Conservation (phyloP, 2,329 filamentous ascomycete species). For the Endocalyx cinctus region DNA sequence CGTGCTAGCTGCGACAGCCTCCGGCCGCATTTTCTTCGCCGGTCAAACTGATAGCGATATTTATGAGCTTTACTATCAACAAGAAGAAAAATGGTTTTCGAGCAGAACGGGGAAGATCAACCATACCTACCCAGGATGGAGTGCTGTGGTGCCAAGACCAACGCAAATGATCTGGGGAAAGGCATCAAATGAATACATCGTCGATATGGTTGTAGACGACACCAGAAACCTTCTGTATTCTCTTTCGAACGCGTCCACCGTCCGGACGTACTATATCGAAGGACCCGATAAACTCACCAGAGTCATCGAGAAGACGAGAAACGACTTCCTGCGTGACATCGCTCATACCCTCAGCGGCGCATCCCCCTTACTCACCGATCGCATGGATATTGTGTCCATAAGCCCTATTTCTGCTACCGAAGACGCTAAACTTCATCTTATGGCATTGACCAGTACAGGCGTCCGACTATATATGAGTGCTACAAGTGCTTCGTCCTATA, state of each 20-base stretch:
- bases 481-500: conserved; percentile 69
- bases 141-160: conserved; percentile 55
- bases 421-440: conserved; percentile 77
- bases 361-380: conserved; percentile 64
- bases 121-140: conserved; percentile 73
- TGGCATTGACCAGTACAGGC: conserved; percentile 86
- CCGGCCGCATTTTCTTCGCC: conserved; percentile 90
- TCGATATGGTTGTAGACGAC: conserved; percentile 83
- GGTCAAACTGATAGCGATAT: conserved; percentile 79
- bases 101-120: conserved; percentile 84
- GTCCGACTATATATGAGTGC: conserved; percentile 90
- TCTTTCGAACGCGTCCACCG: conserved; percentile 80
- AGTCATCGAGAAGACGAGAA: conserved; percentile 62
- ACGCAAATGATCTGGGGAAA: conserved; percentile 47
- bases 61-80: conserved; percentile 92
- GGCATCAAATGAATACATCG: conserved; percentile 58
- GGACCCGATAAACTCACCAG: conserved; percentile 54
- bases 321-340: conserved; percentile 64
- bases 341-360: conserved; percentile 73
- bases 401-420: conserved; percentile 77
- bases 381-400: conserved; percentile 74
- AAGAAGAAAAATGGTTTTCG: conserved; percentile 95
- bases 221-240: conserved; percentile 86
- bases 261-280: conserved; percentile 87
- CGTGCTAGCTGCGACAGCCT: conserved; percentile 74